phyloP scores from a whole-genome alignment of 129 eudicot species.

The Smallanthus sonchifolius region DNA sequence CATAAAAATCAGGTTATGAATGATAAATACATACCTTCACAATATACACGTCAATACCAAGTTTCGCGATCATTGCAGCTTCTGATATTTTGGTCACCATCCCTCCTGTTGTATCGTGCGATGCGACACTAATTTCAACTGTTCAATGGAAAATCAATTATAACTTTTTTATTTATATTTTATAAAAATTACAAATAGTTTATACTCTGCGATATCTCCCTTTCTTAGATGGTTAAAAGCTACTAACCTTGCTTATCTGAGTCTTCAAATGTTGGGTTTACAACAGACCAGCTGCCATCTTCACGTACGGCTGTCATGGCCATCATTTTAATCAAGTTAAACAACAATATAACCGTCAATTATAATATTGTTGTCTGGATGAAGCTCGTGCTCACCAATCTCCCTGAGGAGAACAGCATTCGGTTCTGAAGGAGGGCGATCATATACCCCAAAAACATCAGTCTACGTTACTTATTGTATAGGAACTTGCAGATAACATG shows the following conservation, averaged over 20 bases:
- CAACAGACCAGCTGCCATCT: slow-evolving; percentile 88
- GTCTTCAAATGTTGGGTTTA: slow-evolving; percentile 55
- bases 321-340: slow-evolving; percentile 13
- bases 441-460: slow-evolving; percentile 91
- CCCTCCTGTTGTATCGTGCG: slow-evolving; percentile 98
- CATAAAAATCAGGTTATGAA: neutral
- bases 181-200: neutral
- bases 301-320: slow-evolving; percentile 67
- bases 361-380: neutral
- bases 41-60: slow-evolving; percentile 84
- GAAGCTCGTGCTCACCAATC: slow-evolving; percentile 53
- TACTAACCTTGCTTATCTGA: slow-evolving; percentile 56
- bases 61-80: slow-evolving; percentile 94
- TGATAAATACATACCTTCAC: slow-evolving; percentile 49
- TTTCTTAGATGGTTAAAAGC: neutral
- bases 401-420: slow-evolving; percentile 76
- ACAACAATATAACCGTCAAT: neutral
- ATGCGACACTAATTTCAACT: slow-evolving; percentile 88
- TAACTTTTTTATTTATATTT: neutral
- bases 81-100: slow-evolving; percentile 90
- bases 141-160: slow-evolving; percentile 22
- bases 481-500: slow-evolving; percentile 25
- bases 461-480: slow-evolving; percentile 48
- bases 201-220: neutral
- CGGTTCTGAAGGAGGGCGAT: slow-evolving; percentile 90